These are phyloP conservation scores for Hypoxylon lenormandii DNA, from an alignment of 495 filamentous ascomycete genomes.

Conservation along the genomic window DNA sequence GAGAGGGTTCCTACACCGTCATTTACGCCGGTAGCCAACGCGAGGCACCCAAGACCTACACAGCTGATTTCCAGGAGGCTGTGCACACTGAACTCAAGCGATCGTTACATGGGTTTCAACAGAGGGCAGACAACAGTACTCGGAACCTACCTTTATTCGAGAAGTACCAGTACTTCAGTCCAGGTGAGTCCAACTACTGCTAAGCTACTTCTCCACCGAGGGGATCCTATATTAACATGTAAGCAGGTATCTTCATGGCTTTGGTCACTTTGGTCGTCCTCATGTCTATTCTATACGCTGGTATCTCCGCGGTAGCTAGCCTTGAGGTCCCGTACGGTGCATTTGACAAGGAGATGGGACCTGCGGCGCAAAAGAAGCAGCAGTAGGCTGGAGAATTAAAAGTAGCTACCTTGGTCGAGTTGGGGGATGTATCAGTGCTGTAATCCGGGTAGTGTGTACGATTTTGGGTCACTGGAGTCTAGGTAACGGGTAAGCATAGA, in stretches of 20 bases:
- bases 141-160: constrained; percentile 76
- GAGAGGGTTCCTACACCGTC: constrained; percentile 60
- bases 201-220: neutral
- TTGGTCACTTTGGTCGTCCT: constrained; percentile 72
- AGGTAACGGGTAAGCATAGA: constrained; percentile 46
- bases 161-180: constrained; percentile 89
- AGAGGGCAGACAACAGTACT: constrained; percentile 42
- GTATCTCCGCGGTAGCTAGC: constrained; percentile 77
- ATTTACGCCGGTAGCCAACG: constrained; percentile 53
- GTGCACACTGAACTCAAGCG: constrained; percentile 66
- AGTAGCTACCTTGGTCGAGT: neutral
- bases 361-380: constrained; percentile 86
- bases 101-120: constrained; percentile 37
- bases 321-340: constrained; percentile 90
- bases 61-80: constrained; percentile 58
- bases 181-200: constrained; percentile 54
- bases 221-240: constrained; percentile 48
- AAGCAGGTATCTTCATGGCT: constrained; percentile 82
- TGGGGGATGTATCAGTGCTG: constrained; percentile 21
- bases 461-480: constrained; percentile 47
- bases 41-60: constrained; percentile 58
- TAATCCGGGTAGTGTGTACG: constrained; percentile 36
- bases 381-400: constrained; percentile 55
- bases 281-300: constrained; percentile 79
- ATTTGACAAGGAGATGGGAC: constrained; percentile 95